phyloP scores from a whole-genome alignment of 352 stramenopile genomes.

The Aphanomyces euteiches region DNA sequence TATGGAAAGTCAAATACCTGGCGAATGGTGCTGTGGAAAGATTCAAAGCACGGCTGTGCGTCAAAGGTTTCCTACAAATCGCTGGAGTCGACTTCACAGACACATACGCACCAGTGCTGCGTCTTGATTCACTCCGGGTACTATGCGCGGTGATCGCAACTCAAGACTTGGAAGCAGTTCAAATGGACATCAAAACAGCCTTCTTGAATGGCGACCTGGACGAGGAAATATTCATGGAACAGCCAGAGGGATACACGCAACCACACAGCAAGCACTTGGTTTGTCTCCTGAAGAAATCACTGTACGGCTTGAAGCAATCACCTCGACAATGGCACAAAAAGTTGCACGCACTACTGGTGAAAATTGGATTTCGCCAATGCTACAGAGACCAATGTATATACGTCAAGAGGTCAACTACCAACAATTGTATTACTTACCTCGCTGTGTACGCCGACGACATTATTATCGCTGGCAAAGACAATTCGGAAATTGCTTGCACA shows the following conservation, averaged over 20 bases:
- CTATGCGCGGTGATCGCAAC: conserved; percentile 31
- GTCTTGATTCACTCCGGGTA: conserved; percentile 29
- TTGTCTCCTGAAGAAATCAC: conserved; percentile 32
- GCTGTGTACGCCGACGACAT: not conserved
- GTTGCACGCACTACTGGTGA: conserved; percentile 28
- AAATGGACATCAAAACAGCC: conserved; percentile 37
- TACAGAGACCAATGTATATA: conserved; percentile 21
- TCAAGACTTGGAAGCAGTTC: conserved; percentile 32
- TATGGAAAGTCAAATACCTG: conserved; percentile 32
- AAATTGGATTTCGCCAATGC: conserved; percentile 4
- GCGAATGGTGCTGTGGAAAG: conserved; percentile 24
- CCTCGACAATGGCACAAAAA: conserved; percentile 34
- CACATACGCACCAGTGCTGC: conserved; percentile 37
- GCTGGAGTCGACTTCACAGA: conserved; percentile 33
- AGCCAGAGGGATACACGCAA: conserved; percentile 29
- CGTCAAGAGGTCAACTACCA: not conserved
- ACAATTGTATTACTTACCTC: not conserved
- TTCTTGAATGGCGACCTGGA: conserved; percentile 40
- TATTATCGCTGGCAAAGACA: not conserved
- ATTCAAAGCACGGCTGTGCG: conserved; percentile 37
- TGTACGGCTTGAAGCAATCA: conserved; percentile 43
- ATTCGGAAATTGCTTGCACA: not conserved
- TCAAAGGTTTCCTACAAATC: conserved; percentile 34
- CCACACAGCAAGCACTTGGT: conserved; percentile 28
- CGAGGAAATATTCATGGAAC: conserved; percentile 8